Conservation (phyloP, 2,329 filamentous ascomycete species). For the Metarhizium humberi region DNA sequence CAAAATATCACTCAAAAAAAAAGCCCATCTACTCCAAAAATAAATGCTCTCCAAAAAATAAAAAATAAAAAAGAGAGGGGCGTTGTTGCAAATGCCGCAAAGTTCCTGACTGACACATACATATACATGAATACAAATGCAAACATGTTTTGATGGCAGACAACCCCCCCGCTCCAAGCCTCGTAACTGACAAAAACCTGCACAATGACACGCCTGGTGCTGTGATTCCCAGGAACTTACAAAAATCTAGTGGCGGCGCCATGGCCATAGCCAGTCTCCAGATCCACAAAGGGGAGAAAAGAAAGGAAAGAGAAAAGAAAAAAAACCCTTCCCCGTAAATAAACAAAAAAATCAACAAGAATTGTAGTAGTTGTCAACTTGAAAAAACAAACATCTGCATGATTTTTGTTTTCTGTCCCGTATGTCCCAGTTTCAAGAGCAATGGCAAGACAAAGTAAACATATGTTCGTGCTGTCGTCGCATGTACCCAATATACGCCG, state of each 20-base stretch:
- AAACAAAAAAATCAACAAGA: not conserved
- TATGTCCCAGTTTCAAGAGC: not conserved
- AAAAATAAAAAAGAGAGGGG: not conserved
- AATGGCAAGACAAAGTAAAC: not conserved
- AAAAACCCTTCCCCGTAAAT: no score
- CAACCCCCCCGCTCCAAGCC: not conserved
- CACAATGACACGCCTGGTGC: slow-evolving; percentile 4
- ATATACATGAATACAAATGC: not conserved
- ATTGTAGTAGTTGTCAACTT: not conserved
- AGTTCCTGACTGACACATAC: not conserved
- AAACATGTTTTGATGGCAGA: not conserved
- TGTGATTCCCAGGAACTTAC: slow-evolving; percentile 6
- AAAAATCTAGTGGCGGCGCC: slow-evolving; percentile 5
- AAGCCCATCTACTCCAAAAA: not conserved
- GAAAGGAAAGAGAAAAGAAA: not conserved
- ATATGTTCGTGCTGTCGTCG: not conserved
- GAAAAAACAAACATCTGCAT: no score
- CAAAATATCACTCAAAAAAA: not conserved
- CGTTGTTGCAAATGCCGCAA: slow-evolving; percentile 3
- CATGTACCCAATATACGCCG: not conserved
- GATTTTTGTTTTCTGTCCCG: not conserved
- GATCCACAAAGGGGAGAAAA: not conserved
- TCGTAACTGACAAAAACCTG: not conserved
- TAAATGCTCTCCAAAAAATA: not conserved
- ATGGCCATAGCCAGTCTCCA: not conserved